Base-by-base conservation (phyloP, 371 early-diverging fungal species). In the Smittium mucronatum region DNA sequence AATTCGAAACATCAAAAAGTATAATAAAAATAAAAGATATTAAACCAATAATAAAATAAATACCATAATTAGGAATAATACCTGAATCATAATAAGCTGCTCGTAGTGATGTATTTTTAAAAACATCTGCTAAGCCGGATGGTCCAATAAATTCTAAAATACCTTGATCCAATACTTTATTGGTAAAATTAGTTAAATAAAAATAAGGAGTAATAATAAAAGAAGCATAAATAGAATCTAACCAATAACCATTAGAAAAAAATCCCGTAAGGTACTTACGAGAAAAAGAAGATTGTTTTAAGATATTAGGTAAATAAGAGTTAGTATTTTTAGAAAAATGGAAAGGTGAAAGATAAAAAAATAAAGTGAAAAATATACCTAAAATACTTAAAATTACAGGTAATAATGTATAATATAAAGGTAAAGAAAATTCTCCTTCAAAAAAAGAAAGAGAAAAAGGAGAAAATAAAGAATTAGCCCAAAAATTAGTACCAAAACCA, bases 381-480 rank as follows among this genome's bases (percentile, higher is more conserved):
- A 78, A 80, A 75, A 78, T 73, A 79, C 78, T 79, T 79, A 70
- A 78, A 79, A 78, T 72, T 75, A 78, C 76, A 71, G 78, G 78
- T 78, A 78, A 80, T 75, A 78, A 75, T 78, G 76, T 78, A 79
- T 75, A 75, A 66, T 73, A 70, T 57, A 79, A 75, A 80, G 78
- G 79, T 78, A 78, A 75, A 79, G 79, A 78, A 74, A 78, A 78
- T 78, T 78, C 78, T 66, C 71, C 84, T 82, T 82, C 84, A 72
- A 83, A 76, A 70, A 84, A 69, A 76, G 70, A 72, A 70, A 81
- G 70, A 83, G 80, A 72, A 78, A 80, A 75, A 70, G 83, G 83
- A 84, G 84, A 83, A 83, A 82, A 85, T 71, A 85, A 71, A 84
- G 81, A 71, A 80, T 82, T 80, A 70, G 69, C 65, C 84, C 81